Base-by-base conservation (phyloP, 768 basidiomycete genomes). In the Trametes meyenii region DNA sequence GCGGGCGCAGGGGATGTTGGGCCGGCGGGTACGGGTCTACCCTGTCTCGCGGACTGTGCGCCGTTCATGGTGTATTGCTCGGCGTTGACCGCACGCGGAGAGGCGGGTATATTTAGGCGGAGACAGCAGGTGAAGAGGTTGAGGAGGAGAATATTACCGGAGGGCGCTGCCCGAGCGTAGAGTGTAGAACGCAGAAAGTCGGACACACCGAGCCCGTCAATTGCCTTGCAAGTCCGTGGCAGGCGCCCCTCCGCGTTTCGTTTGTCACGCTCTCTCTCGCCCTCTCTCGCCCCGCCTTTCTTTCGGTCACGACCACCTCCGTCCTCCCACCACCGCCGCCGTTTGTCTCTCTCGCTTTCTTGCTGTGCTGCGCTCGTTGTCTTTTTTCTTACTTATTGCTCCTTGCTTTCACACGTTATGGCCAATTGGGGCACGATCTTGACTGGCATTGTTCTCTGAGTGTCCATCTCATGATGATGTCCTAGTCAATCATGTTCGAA, bases 1-100 rank as follows among this genome's bases (percentile, higher is more conserved):
- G 78, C 76, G 58, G 87, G 88, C 36, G 85, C 82, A 60, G 86
- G 85, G 24, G 74, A 72, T n/a, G 73, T 69, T 48, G 71, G 74
- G 21, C 71, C 70, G 13, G 71, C 64, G 17, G 74, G 75, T 5
- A 70, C 70, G 8, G 72, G 73, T 59, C 71, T 74, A 39, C 62
- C 61, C 19, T 70, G 71, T 53, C 49, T 42, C 38, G 58, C 62
- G 53, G 67, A 43, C 53, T 61, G 67, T 19, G 64, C 23, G 50
- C 67, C 54, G 61, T 73, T 69, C 62, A 67, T 66, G 43, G 60
- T 48, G 50, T 52, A 42, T 36, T 52, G 55, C 23, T 61, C 53
- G 48, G 49, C 35, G 55, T 29, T 50, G 42, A 11, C 11, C 38
- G 43, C 40, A 36, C 40, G 53, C 23, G 48, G 40, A 35, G 58